Conservation (phyloP, 495 filamentous ascomycete species). For the Neurospora sp. region DNA sequence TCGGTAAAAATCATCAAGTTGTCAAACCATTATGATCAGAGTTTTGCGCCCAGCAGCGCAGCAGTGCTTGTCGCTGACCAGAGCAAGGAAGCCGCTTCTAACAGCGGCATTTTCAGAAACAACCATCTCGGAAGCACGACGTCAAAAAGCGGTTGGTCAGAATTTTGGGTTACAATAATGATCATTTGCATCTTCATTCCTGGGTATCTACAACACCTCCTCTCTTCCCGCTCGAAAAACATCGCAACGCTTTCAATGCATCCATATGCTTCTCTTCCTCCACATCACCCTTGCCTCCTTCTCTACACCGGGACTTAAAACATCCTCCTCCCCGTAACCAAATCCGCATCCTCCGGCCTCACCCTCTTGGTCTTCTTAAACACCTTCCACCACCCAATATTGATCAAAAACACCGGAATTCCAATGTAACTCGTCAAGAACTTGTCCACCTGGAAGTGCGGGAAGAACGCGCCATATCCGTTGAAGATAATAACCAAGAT, state of each 20-base stretch:
- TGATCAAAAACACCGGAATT: slow-evolving; percentile 64
- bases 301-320: not conserved
- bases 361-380: slow-evolving; percentile 26
- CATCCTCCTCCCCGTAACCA: slow-evolving; percentile 17
- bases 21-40: too few species aligned
- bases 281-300: not conserved
- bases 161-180: not conserved
- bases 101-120: not conserved
- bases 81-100: not conserved
- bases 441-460: slow-evolving; percentile 54
- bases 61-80: too few species aligned
- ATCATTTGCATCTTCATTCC: not conserved
- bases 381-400: slow-evolving; percentile 22
- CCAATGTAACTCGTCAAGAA: slow-evolving; percentile 79
- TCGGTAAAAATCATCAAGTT: too few species aligned
- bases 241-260: not conserved
- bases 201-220: not conserved
- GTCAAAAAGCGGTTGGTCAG: not conserved
- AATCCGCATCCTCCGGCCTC: slow-evolving; percentile 18
- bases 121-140: not conserved
- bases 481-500: slow-evolving; percentile 67
- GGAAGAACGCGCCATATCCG: slow-evolving; percentile 52
- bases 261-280: not conserved
- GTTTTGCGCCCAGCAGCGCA: too few species aligned
- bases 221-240: not conserved